These are phyloP conservation scores for Apiospora aurea DNA, from an alignment of 2,329 filamentous ascomycete genomes.

Conservation along the genomic window DNA sequence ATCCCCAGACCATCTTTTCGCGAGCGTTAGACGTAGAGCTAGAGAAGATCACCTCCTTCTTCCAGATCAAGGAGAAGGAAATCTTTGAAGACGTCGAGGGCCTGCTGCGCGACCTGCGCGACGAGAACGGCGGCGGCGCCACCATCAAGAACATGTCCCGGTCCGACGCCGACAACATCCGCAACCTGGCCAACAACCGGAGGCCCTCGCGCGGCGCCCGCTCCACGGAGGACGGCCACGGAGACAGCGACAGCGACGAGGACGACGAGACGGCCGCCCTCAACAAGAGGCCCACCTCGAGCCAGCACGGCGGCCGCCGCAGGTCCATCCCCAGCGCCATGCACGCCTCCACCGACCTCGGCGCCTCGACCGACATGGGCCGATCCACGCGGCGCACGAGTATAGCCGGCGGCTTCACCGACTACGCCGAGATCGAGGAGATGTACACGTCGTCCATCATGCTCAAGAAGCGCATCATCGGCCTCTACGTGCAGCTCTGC, in stretches of 20 bases:
- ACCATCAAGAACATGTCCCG: conserved; percentile 35
- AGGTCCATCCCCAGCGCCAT: conserved; percentile 47
- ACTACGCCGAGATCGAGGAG: conserved; percentile 79
- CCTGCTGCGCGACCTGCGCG: conserved; percentile 76
- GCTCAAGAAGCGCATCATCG: conserved; percentile 89
- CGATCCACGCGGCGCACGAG: conserved; percentile 68
- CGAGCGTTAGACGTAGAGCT: conserved; percentile 86
- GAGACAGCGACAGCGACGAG: conserved; percentile 62
- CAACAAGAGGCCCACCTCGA: conserved; percentile 51
- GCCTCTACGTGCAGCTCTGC: conserved; percentile 89
- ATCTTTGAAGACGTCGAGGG: conserved; percentile 81
- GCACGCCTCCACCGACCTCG: conserved; percentile 60
- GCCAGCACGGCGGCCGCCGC: conserved; percentile 45
- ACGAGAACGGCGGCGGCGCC: conserved; percentile 59
- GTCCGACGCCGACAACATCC: conserved; percentile 44
- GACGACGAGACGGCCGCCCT: conserved; percentile 61
- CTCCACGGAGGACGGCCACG: conserved; percentile 63
- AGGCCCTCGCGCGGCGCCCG: conserved; percentile 52
- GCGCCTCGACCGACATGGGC: conserved; percentile 66
- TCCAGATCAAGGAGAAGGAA: conserved; percentile 86
- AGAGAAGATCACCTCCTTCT: conserved; percentile 94
- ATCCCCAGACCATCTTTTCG: conserved; percentile 83
- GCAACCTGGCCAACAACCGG: conserved; percentile 45
- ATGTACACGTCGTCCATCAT: conserved; percentile 75
- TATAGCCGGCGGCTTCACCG: conserved; percentile 67